These are phyloP conservation scores for Pythium apleroticum DNA, from an alignment of 352 stramenopile species.

Conservation along the genomic window DNA sequence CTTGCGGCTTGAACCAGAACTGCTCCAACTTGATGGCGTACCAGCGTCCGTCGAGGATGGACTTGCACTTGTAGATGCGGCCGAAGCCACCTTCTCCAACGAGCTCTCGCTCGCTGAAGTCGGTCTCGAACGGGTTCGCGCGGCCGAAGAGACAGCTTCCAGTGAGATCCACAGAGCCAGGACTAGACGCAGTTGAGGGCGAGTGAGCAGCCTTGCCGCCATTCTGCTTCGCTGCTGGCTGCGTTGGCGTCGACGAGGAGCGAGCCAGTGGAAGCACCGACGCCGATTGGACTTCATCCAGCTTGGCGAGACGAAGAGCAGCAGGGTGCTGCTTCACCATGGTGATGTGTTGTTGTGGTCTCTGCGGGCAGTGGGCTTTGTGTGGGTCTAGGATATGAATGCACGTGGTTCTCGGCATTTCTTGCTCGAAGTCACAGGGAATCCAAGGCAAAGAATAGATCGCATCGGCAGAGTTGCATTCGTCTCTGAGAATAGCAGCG, in stretches of 20 bases:
- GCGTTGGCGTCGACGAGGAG: constrained; percentile 55
- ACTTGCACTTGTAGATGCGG: constrained; percentile 80
- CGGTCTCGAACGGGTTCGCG: constrained; percentile 76
- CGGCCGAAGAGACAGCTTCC: constrained; percentile 52
- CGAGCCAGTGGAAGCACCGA: constrained; percentile 49
- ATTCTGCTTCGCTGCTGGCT: constrained; percentile 24
- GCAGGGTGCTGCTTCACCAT: not conserved
- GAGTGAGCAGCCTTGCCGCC: not conserved
- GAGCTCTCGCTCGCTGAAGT: constrained; percentile 68
- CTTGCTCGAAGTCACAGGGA: not conserved
- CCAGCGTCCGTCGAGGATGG: constrained; percentile 61
- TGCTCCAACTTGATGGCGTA: constrained; percentile 83
- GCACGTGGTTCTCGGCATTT: not conserved
- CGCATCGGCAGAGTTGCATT: not conserved
- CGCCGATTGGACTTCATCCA: constrained; percentile 26
- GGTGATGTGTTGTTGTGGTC: not conserved
- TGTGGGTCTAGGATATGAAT: not conserved
- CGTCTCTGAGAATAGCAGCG: not conserved
- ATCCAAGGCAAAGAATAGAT: constrained; percentile 9
- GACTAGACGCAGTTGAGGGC: constrained; percentile 19
- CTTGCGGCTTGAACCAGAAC: constrained; percentile 83
- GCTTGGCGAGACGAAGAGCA: constrained; percentile 15
- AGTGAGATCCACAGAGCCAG: constrained; percentile 3
- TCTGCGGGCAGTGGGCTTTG: not conserved
- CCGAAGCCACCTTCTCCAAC: constrained; percentile 75